Conservation (phyloP, 2,329 filamentous ascomycete genomes). For the Colletotrichum cordylinicola region DNA sequence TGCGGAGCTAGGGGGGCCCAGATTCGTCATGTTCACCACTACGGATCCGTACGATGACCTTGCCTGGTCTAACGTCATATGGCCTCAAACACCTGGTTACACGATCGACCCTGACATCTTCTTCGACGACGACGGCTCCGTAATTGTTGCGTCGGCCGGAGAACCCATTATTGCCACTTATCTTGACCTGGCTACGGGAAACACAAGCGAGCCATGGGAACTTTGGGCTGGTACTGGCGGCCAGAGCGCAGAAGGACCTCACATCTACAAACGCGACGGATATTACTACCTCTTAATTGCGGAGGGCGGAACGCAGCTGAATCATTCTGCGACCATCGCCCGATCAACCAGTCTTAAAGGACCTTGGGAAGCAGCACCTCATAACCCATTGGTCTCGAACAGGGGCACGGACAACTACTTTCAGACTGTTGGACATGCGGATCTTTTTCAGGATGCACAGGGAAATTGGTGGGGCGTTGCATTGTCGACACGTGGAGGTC, state of each 20-base stretch:
- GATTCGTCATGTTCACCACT: constrained; percentile 9
- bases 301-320: constrained; percentile 52
- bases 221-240: constrained; percentile 52
- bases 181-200: constrained; percentile 39
- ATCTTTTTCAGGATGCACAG: constrained; percentile 45
- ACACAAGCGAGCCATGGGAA: constrained; percentile 30
- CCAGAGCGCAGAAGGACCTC: constrained; percentile 53
- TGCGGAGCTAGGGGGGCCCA: background rate
- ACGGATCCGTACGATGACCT: constrained; percentile 24
- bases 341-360: constrained; percentile 43
- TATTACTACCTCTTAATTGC: constrained; percentile 60
- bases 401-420: constrained; percentile 41
- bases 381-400: constrained; percentile 52
- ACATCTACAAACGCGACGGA: constrained; percentile 55
- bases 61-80: constrained; percentile 23
- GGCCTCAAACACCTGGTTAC: background rate
- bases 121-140: constrained; percentile 56
- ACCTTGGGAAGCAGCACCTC: constrained; percentile 44
- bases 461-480: constrained; percentile 60
- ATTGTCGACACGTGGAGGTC: constrained; percentile 49
- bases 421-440: constrained; percentile 48
- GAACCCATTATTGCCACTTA: constrained; percentile 29
- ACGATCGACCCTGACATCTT: constrained; percentile 53
- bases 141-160: constrained; percentile 31
- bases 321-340: constrained; percentile 49